These are phyloP conservation scores for Jaapia argillacea DNA, from an alignment of 768 basidiomycete genomes.

Conservation along the genomic window DNA sequence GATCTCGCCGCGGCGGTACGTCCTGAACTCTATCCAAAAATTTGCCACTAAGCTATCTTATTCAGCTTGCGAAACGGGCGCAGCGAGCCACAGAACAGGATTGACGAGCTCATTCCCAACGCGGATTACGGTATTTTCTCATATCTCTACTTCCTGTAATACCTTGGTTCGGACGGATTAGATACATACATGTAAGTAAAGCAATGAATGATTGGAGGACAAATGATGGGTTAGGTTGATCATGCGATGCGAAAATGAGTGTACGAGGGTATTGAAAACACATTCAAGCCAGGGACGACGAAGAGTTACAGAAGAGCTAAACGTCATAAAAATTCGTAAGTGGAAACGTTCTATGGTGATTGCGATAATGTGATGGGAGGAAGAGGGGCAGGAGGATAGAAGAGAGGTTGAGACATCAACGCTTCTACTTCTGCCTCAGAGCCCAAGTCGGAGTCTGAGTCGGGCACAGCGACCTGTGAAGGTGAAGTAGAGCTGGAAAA, in stretches of 20 bases:
- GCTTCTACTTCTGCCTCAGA: conserved; percentile 21
- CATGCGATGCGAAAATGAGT: conserved; percentile 4
- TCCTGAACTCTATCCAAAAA: no score
- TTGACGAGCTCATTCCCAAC: no score
- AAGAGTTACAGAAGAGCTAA: conserved; percentile 4
- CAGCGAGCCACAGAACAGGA: conserved; percentile 48
- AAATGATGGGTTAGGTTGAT: no score
- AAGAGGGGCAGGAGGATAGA: conserved; percentile 10
- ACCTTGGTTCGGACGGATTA: no score
- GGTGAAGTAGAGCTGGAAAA: conserved; percentile 8
- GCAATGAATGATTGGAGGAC: no score
- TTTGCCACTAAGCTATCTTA: no score
- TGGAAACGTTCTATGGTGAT: no score
- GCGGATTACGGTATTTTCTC: no score
- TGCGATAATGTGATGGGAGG: conserved; percentile 38
- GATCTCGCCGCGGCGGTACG: conserved; percentile 81
- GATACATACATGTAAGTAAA: no score
- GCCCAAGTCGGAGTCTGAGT: conserved; percentile 8
- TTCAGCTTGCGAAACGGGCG: conserved; percentile 70
- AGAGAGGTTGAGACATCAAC: conserved; percentile 10
- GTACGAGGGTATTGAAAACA: conserved; percentile 1
- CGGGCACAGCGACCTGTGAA: conserved; percentile 11
- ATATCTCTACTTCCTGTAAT: no score
- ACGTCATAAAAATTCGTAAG: no score
- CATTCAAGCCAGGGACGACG: no score